Evolutionary conservation across 306 rosid species (phyloP), one percentile per base, ranked within the genome.

Genomic region (Cercis canadensis): DNA sequence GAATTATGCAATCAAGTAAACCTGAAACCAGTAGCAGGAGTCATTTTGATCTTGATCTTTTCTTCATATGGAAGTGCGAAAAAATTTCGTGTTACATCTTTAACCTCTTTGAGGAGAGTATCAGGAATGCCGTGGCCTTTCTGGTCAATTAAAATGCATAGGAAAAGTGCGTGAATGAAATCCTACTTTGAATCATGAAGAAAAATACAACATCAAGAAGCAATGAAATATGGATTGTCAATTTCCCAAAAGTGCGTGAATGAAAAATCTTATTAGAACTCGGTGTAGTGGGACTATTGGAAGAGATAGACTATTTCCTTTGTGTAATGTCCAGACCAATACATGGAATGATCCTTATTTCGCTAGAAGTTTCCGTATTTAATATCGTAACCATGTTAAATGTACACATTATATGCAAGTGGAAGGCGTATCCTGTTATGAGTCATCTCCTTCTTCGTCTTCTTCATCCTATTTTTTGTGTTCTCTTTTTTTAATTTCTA

Each of bases 61-160:
- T 94, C 99, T 70, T 94, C 95, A 57, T 81, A 83, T 7, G 96
- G 95, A 80, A 89, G 91, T 64, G 74, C 72, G 34, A 94, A 91
- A 79, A 94, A 89, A 24, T 59, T 84, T 65, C 82, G 92, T 0
- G 92, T 59, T 69, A 70, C 62, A 43, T 75, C 81, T 74, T 62
- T 86, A 16, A 89, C 92, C 56, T 80, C 90, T 53, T 80, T 86
- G 57, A 90, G 71, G 16, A 94, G 74, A 69, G 81, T 76, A 71
- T 82, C 84, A 44, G 97, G 85, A 74, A 94, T 68, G 39, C 95
- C 95, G 47, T 91, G 98, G 53, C 97, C 91, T 78, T 78, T 89
- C 98, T 90, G 85, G 6, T 75, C 56, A 76, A 66, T 36, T 77
- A 70, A 54, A 62, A 24, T 43, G 11, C n/a, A 12, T 15, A 34